Base-by-base conservation (phyloP, 805 yeast species). In the Hemisphaericaspora nanyangensis region DNA sequence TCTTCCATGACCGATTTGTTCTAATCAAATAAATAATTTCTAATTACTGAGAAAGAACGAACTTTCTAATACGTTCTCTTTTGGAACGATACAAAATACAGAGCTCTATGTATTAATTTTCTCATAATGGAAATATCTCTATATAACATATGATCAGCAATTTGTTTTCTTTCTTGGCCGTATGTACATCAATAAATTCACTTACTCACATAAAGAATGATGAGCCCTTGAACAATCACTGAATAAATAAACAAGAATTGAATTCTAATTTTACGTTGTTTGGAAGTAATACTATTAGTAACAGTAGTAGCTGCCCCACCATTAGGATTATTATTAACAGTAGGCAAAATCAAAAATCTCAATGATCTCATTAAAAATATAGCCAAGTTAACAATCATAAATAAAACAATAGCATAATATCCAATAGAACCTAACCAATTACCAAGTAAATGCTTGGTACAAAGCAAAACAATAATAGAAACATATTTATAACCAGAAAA, bases 401-500 rank as follows among this genome's bases (percentile, higher is more conserved):
- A 45, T 18, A 60, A 56, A 40, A 52, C 59, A 42, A 48, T 51
- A 1, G 55, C 51, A 49, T 72, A 74, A 47, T 70, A 64, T n/a
- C n/a, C n/a, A 12, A 52, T 36, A 31, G 58, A 37, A 3, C 45
- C 45, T 56, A 65, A 58, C 15, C 61, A 56, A 28, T 50, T 47
- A 3, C 65, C 62, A 30, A 69, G 65, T 34, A 72, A 54, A 46
- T 70, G 71, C 46, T 77, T 80, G 49, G 76, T 56, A 30, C 80
- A 56, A 49, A 82, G 62, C 37, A 77, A 66, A n/a, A 75, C 57
- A 13, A 82, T 74, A 45, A 84, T 71, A 7, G 95, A 87, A 29
- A 95, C 88, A 56, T 88, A 95, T 60, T 93, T 93, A 72, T 93
- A 95, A 27, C 98, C 97, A 36, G 90, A 82, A 63, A 87, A 93